These are phyloP conservation scores for Salix caprea DNA, from an alignment of 345 rosid genomes.

Conservation along the genomic window DNA sequence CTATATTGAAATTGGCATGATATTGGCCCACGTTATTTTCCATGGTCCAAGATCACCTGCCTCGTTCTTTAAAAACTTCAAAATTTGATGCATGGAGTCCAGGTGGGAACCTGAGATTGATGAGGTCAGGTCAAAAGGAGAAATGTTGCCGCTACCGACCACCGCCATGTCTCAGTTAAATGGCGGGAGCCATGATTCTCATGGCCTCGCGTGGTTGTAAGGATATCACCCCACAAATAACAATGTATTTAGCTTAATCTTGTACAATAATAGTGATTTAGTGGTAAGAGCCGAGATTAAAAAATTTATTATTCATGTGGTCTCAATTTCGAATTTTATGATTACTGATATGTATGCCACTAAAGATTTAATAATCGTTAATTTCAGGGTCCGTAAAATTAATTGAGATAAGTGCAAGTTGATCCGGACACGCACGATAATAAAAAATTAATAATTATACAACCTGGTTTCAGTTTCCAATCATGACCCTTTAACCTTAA, in stretches of 20 bases:
- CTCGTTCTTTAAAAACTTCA: background rate
- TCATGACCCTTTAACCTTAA: conserved; percentile 4
- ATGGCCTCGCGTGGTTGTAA: conserved; percentile 8
- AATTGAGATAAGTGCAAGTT: too few relatives aligned
- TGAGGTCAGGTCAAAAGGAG: too few relatives aligned
- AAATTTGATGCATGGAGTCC: background rate
- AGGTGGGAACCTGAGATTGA: background rate
- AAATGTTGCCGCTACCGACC: background rate
- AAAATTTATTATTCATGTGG: too few relatives aligned
- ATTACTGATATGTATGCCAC: too few relatives aligned
- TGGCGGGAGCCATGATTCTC: conserved; percentile 11
- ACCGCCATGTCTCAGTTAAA: background rate
- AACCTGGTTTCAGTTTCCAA: conserved; percentile 10
- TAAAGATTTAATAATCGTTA: rapidly evolving
- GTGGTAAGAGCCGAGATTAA: rapidly evolving
- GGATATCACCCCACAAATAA: conserved; percentile 2
- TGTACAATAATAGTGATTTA: background rate
- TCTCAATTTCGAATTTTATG: rapidly evolving
- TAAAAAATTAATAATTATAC: conserved; percentile 1
- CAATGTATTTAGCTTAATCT: background rate
- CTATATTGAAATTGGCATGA: background rate
- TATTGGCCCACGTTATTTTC: background rate
- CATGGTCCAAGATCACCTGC: conserved; percentile 11
- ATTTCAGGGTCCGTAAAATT: too few relatives aligned
- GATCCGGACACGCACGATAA: rapidly evolving